Evolutionary conservation across 192 early-diverging fungal species (phyloP).

Genomic region (Gigaspora rosea): DNA sequence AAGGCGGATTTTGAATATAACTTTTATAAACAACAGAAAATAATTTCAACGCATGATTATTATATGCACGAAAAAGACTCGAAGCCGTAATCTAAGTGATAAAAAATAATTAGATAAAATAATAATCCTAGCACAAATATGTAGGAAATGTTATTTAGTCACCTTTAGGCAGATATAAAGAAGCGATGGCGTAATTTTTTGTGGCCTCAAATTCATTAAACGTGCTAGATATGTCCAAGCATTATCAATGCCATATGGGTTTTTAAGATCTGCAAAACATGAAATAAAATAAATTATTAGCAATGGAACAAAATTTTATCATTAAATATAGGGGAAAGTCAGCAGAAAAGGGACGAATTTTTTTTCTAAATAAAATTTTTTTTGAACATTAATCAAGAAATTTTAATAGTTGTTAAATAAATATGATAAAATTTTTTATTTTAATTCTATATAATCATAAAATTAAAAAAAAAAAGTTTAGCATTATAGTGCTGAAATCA

Average conservation of each 20-base stretch:
- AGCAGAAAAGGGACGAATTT: too few relatives aligned
- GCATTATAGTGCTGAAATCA: too few relatives aligned
- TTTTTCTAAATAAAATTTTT: too few relatives aligned
- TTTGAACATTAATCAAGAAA: too few relatives aligned
- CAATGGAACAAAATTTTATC: too few relatives aligned
- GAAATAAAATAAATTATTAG: neutral
- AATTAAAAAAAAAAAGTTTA: too few relatives aligned
- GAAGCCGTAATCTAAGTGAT: neutral
- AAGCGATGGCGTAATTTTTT: slow-evolving; percentile 59
- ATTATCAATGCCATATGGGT: slow-evolving; percentile 54
- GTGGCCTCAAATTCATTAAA: slow-evolving; percentile 66
- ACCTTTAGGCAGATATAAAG: slow-evolving; percentile 16
- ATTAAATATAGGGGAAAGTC: too few relatives aligned
- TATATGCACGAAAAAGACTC: neutral
- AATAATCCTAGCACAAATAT: neutral
- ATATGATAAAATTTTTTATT: too few relatives aligned
- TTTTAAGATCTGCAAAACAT: slow-evolving; percentile 7
- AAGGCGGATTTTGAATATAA: neutral
- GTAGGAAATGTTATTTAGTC: neutral
- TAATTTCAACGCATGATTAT: neutral
- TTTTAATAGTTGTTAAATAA: too few relatives aligned
- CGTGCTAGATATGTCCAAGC: slow-evolving; percentile 76
- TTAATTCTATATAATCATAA: too few relatives aligned
- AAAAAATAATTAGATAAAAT: neutral
- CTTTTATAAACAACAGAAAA: neutral